Evolutionary conservation across 208 protist species (phyloP).

Genomic region (Trichomonas tenax): DNA sequence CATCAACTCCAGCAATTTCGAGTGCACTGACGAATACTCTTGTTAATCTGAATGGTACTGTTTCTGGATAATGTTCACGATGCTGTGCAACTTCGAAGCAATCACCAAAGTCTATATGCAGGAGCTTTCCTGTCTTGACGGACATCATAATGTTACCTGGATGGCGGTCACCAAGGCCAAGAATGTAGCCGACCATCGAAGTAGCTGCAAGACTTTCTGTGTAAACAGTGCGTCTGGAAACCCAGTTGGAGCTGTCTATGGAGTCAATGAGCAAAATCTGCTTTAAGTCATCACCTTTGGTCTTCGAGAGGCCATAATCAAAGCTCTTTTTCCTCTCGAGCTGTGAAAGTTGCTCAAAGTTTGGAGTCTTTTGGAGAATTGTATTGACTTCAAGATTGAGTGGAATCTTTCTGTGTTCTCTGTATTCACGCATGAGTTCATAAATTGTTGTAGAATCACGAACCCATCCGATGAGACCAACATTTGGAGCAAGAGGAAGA

Average conservation of each 20-base stretch:
- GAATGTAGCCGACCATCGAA: conserved; percentile 79
- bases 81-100: conserved; percentile 79
- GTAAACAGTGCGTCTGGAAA: not conserved
- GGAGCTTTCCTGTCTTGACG: conserved; percentile 29
- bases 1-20: conserved; percentile 46
- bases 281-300: not conserved
- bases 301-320: not conserved
- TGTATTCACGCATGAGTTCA: not conserved
- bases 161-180: conserved; percentile 70
- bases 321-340: not conserved
- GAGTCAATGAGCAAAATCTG: not conserved
- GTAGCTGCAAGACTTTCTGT: conserved; percentile 64
- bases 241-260: not conserved
- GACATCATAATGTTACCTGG: conserved; percentile 83
- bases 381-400: not conserved
- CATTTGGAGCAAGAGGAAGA: not conserved
- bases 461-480: conserved; percentile 3
- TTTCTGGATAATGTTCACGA: conserved; percentile 55
- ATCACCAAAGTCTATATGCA: conserved; percentile 74
- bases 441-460: not conserved
- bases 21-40: conserved; percentile 42
- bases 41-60: conserved; percentile 43
- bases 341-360: not conserved
- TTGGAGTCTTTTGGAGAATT: not conserved
- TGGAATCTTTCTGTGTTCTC: not conserved